phyloP scores from a whole-genome alignment of 192 early-diverging fungal species.

The Backusella tuberculispora region DNA sequence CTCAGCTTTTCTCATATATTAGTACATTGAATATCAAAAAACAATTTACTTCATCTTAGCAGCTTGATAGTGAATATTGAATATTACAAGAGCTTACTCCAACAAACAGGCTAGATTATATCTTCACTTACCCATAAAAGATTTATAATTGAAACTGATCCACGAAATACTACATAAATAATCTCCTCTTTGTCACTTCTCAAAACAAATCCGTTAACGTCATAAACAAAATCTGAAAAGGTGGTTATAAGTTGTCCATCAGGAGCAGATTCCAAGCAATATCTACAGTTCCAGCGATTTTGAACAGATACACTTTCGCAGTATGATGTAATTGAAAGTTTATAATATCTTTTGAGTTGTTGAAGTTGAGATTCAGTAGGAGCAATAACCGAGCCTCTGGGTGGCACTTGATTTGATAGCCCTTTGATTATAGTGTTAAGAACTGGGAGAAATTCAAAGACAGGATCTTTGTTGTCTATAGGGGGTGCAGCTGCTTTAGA shows the following conservation, averaged over 20 bases:
- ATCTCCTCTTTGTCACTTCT: background rate
- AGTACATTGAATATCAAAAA: background rate
- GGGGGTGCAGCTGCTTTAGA: background rate
- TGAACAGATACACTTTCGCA: background rate
- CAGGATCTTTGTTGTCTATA: background rate
- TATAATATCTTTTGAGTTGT: background rate
- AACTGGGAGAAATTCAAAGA: background rate
- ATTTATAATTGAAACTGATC: background rate
- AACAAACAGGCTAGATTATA: background rate
- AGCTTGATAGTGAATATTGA: background rate
- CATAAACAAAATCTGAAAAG: background rate
- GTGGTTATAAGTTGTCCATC: background rate
- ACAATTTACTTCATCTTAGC: background rate
- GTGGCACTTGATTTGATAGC: background rate
- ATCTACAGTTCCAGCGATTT: background rate
- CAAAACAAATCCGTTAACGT: background rate
- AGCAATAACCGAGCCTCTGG: background rate
- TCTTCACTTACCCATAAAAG: background rate
- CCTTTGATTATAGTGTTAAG: background rate
- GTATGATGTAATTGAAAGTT: background rate
- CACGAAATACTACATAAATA: conserved; percentile 3
- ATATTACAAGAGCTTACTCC: background rate
- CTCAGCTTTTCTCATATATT: background rate
- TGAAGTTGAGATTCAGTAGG: background rate
- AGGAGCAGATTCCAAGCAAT: background rate